Evolutionary conservation across 2,329 filamentous ascomycete species (phyloP).

Genomic region (Xylariaceae sp.): DNA sequence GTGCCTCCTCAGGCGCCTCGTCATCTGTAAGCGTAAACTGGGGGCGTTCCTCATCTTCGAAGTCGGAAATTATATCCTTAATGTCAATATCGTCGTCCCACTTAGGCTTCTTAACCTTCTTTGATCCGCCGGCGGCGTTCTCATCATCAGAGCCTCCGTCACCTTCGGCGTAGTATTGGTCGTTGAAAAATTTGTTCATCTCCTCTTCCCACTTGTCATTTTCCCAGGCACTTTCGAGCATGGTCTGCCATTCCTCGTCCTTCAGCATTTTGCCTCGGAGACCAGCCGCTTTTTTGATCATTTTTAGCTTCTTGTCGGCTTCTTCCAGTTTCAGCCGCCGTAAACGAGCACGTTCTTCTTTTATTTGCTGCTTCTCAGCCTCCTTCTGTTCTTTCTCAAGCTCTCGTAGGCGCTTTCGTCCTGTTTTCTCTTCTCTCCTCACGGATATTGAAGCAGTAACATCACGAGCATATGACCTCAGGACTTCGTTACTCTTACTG

Average conservation of each 20-base stretch:
- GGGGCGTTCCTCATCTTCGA: constrained; percentile 70
- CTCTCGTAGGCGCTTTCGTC: constrained; percentile 80
- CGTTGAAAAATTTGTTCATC: constrained; percentile 87
- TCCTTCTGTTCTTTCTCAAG: constrained; percentile 79
- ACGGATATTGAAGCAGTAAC: constrained; percentile 82
- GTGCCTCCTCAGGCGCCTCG: constrained; percentile 54
- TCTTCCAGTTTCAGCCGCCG: constrained; percentile 91
- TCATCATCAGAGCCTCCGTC: constrained; percentile 69
- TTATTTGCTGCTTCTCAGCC: constrained; percentile 75
- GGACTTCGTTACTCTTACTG: constrained; percentile 81
- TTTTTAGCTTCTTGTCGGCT: constrained; percentile 82
- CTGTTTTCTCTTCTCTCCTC: constrained; percentile 79
- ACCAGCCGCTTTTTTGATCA: constrained; percentile 90
- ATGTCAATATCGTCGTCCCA: constrained; percentile 99
- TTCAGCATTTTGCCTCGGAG: constrained; percentile 69
- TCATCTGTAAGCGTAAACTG: constrained; percentile 63
- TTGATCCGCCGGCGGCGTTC: constrained; percentile 57
- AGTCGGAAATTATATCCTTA: constrained; percentile 87
- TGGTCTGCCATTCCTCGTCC: constrained; percentile 82
- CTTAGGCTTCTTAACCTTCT: constrained; percentile 78
- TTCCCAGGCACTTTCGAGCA: constrained; percentile 89
- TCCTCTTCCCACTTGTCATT: constrained; percentile 88
- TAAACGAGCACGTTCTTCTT: constrained; percentile 82
- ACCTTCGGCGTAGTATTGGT: constrained; percentile 82
- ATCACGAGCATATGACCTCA: constrained; percentile 90